These are phyloP conservation scores for Chrysosporium queenslandicum DNA, from an alignment of 2,329 filamentous ascomycete genomes.

Conservation along the genomic window DNA sequence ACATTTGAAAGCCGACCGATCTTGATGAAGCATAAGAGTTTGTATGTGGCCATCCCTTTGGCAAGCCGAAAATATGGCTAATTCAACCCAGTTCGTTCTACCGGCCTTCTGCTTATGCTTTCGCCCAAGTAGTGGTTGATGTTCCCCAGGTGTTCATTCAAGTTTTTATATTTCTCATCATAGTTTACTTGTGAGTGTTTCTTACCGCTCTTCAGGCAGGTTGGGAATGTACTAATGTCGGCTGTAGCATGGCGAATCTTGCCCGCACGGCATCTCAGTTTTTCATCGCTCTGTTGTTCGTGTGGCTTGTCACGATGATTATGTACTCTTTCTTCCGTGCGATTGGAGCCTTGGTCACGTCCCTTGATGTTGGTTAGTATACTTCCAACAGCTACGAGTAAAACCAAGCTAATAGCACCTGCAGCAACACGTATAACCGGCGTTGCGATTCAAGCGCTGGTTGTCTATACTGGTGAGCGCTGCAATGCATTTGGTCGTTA, in stretches of 20 bases:
- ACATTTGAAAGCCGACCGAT: conserved; percentile 56
- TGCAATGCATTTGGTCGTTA: neutral
- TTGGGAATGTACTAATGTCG: neutral
- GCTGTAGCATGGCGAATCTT: conserved; percentile 44
- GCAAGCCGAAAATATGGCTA: conserved; percentile 14
- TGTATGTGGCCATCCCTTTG: conserved; percentile 31
- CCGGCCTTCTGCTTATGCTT: conserved; percentile 49
- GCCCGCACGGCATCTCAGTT: conserved; percentile 50
- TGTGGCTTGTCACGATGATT: conserved; percentile 45
- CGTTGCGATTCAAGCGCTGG: conserved; percentile 40
- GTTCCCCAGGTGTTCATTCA: conserved; percentile 50
- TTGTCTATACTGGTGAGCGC: conserved; percentile 47
- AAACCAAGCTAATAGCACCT: neutral
- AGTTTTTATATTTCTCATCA: conserved; percentile 48
- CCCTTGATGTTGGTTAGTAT: conserved; percentile 40
- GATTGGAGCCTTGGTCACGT: conserved; percentile 41
- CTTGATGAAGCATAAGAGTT: conserved; percentile 59
- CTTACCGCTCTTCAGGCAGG: conserved; percentile 7
- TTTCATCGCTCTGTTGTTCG: conserved; percentile 50
- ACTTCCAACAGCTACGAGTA: conserved; percentile 2
- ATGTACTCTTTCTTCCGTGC: conserved; percentile 48
- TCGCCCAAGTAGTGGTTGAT: conserved; percentile 50
- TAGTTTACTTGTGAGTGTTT: conserved; percentile 47
- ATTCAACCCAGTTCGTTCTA: conserved; percentile 47
- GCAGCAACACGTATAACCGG: conserved; percentile 42